A percentile compares a stretch with the other conserved stretches of the same genome.
Conservation (phyloP, 139 green algal genomes). For the Picochlorum sp. region DNA sequence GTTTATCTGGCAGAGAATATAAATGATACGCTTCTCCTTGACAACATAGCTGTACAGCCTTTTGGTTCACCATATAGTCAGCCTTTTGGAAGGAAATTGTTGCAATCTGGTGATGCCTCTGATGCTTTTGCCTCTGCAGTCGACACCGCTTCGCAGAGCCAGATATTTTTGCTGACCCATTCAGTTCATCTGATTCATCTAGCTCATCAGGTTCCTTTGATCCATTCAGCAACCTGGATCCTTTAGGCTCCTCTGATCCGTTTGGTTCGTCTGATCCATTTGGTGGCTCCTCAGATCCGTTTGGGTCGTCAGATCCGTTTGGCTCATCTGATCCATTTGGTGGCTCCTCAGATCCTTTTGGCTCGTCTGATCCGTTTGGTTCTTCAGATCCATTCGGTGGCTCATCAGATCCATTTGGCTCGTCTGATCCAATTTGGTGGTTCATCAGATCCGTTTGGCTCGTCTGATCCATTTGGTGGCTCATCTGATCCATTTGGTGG, state of each 20-base stretch:
- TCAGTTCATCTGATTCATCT: not conserved
- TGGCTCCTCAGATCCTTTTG: not conserved
- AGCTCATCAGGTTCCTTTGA: not conserved
- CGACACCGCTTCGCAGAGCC: too few species aligned
- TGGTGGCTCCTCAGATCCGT: not conserved
- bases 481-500: too few species aligned
- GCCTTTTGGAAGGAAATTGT: too few species aligned
- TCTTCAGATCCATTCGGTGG: slow-evolving; percentile 8
- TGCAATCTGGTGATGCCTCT: too few species aligned
- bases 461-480: too few species aligned
- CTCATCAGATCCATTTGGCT: not conserved
- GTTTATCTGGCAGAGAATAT: slow-evolving; percentile 16
- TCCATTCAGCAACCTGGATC: too few species aligned
- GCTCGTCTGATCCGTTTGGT: slow-evolving; percentile 12
- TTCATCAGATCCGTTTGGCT: not conserved
- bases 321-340: not conserved
- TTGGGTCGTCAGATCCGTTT: too few species aligned
- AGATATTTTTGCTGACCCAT: not conserved
- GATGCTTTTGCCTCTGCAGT: too few species aligned
- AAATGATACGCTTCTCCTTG: slow-evolving; percentile 9
- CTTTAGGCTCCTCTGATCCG: too few species aligned
- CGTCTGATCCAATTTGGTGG: not conserved
- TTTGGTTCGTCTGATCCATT: not conserved
- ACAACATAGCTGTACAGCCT: not conserved
- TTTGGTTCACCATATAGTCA: not conserved